phyloP scores from a whole-genome alignment of 257 asterid genomes.

The Gynochthodes officinalis region DNA sequence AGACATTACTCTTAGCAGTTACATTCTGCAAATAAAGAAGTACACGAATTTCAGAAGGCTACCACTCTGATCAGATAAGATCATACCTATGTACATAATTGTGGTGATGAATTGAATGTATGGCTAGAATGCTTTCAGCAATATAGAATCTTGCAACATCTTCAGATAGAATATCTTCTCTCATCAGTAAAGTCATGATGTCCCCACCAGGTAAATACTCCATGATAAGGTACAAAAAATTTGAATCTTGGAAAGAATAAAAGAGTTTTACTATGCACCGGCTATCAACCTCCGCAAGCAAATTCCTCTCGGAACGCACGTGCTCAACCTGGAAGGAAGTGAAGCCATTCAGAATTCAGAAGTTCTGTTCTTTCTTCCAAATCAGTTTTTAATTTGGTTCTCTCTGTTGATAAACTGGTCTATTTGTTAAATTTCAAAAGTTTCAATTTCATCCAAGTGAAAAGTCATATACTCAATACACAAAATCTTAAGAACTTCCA shows the following conservation, averaged over 20 bases:
- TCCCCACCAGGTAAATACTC: slow-evolving; percentile 99
- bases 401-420: neutral
- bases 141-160: slow-evolving; percentile 91
- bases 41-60: neutral
- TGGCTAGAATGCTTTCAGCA: slow-evolving; percentile 88
- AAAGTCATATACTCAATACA: neutral
- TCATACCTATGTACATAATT: slow-evolving; percentile 81
- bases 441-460: neutral
- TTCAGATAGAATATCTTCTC: slow-evolving; percentile 85
- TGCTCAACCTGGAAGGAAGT: slow-evolving; percentile 77
- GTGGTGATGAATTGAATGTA: slow-evolving; percentile 90
- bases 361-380: neutral
- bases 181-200: slow-evolving; percentile 93
- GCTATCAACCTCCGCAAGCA: slow-evolving; percentile 97
- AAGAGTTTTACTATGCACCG: slow-evolving; percentile 92
- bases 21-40: neutral
- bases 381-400: neutral
- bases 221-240: slow-evolving; percentile 87
- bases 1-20: neutral
- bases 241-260: slow-evolving; percentile 96
- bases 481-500: neutral
- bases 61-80: neutral
- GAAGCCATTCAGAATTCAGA: neutral
- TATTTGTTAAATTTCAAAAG: neutral
- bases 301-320: slow-evolving; percentile 95